Base-by-base conservation (phyloP, 2,329 filamentous ascomycete genomes). In the Trichoderma koningiopsis region DNA sequence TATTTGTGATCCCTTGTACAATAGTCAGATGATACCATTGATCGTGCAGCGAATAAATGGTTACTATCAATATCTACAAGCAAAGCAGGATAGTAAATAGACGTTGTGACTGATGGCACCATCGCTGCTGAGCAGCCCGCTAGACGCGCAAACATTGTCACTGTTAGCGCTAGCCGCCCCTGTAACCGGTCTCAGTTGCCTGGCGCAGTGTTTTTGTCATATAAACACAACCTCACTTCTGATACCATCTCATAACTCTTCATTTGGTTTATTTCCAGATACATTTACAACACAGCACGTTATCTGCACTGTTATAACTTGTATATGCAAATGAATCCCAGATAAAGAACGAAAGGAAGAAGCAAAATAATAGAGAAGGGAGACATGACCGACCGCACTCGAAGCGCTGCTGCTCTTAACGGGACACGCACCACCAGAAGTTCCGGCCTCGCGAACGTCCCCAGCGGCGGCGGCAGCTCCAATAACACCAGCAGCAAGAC, bases 401-500 rank as follows among this genome's bases (percentile, higher is more conserved):
- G 68, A 40, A 52, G 52, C n/a, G 57, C 37, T 47, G 40, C 43
- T 19, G 33, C 64, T 58, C 31, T 33, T 55, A 57, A 62, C 49
- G 47, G 62, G 29, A 35, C 68, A 14, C 68, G 68, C 68, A 43
- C 63, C 7, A 61, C 61, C 11, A 47, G 68, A 55, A 61, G 61
- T 49, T 29, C 61, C 43, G 68, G 58, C 33, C 43, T 64, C 19
- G 68, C 68, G 19, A n/a, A 29, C 59, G 31, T 52, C 59, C 33
- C 58, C 5, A 68, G 37, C 52, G 40, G 31, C 43, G 31, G 43
- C 31, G 29, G 19, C 43, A 40, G n/a, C 43, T 29, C 37, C 33
- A 62, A n/a, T 55, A 58, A 47, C 58, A 14, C 11, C 33, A 29
- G 35, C 58, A 58, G 37, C 53, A 56, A 61, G 76, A 66, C 75